Conservation (phyloP, 257 asterid species). For the Euphrasia confusa region DNA sequence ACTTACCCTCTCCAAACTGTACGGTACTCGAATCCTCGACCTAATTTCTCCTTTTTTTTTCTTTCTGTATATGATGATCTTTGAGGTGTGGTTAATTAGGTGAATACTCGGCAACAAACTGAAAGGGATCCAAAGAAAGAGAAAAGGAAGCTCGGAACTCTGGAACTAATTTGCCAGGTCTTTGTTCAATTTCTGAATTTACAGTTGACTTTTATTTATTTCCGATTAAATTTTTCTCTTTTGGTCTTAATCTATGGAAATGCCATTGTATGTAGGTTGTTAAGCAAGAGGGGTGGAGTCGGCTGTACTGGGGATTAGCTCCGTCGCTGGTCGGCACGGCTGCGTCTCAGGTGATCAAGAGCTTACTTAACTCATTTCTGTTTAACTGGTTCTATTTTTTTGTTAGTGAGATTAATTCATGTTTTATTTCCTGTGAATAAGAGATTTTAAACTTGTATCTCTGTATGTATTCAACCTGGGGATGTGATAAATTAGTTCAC, state of each 20-base stretch:
- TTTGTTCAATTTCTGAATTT: slow-evolving; percentile 10
- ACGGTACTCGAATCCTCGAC: slow-evolving; percentile 14
- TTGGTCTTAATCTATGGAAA: slow-evolving; percentile 2
- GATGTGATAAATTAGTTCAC: not conserved
- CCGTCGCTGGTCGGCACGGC: slow-evolving; percentile 96
- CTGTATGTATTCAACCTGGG: not conserved
- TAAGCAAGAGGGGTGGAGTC: slow-evolving; percentile 87
- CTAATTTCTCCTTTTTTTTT: not conserved
- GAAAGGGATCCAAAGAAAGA: slow-evolving; percentile 73
- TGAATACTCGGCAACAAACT: slow-evolving; percentile 88
- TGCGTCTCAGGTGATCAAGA: slow-evolving; percentile 68
- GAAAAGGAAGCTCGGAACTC: slow-evolving; percentile 54
- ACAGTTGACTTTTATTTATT: not conserved
- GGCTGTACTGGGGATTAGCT: slow-evolving; percentile 80
- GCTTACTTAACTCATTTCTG: slow-evolving; percentile 4
- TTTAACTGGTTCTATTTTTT: slow-evolving; percentile 11
- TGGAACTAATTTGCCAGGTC: slow-evolving; percentile 76
- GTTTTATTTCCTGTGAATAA: slow-evolving; percentile 2
- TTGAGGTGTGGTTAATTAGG: slow-evolving; percentile 37
- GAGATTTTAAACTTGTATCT: not conserved
- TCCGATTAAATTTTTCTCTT: not conserved
- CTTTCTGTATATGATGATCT: slow-evolving; percentile 18
- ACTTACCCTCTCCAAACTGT: slow-evolving; percentile 96
- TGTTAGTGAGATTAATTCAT: not conserved
- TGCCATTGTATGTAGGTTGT: slow-evolving; percentile 51